phyloP scores from a whole-genome alignment of 2,329 filamentous ascomycete species.

The Escovopsis sp. region DNA sequence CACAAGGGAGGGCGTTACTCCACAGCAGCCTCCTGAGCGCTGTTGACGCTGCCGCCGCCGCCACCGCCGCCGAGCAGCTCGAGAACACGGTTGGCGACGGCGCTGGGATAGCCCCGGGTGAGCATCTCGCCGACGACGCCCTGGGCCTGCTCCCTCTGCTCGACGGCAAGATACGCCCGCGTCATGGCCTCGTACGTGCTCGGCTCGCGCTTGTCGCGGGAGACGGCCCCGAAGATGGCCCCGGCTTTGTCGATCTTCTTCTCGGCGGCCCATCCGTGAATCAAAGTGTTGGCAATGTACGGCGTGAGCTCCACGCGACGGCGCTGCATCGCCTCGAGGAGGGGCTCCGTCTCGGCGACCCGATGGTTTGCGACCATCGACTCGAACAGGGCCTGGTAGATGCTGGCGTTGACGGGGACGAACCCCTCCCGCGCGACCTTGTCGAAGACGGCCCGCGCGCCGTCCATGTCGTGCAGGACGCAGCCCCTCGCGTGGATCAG shows the following conservation, averaged over 20 bases:
- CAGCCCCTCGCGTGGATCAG: constrained; percentile 94
- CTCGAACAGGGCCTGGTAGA: constrained; percentile 96
- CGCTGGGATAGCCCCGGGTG: constrained; percentile 73
- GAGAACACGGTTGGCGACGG: constrained; percentile 84
- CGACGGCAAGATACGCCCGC: constrained; percentile 71
- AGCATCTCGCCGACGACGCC: constrained; percentile 79
- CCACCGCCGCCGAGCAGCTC: constrained; percentile 65
- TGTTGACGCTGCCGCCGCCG: no score
- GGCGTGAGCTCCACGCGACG: constrained; percentile 74
- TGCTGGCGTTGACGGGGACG: constrained; percentile 61
- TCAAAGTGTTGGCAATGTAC: constrained; percentile 96
- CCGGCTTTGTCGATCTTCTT: constrained; percentile 67
- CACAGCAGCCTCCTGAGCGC: constrained; percentile 22
- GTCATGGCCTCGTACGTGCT: constrained; percentile 99
- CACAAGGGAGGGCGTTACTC: constrained; percentile 8
- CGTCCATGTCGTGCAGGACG: constrained; percentile 78
- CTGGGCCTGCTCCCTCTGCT: constrained; percentile 64
- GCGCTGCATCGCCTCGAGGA: constrained; percentile 61
- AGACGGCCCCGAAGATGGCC: constrained; percentile 64
- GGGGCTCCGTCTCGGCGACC: constrained; percentile 57
- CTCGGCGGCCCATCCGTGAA: constrained; percentile 86
- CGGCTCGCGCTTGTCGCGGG: constrained; percentile 68
- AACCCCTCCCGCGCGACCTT: constrained; percentile 52
- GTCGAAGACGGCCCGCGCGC: constrained; percentile 70
- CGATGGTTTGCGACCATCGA: constrained; percentile 90